Conservation (phyloP, 2,329 filamentous ascomycete species). For the Alternaria rosae region DNA sequence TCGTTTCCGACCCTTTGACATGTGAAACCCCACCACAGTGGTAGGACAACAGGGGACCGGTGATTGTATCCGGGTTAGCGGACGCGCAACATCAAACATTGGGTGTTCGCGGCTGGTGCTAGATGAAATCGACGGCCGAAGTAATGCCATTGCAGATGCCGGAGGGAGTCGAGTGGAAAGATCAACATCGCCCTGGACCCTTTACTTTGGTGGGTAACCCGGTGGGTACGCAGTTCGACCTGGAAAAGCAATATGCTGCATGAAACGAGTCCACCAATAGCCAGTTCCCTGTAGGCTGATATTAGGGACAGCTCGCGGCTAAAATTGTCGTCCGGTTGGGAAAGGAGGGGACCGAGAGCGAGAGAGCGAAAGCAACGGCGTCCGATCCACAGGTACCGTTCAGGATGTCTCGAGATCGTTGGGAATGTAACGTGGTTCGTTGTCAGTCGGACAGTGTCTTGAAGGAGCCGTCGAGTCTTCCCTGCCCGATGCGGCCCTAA, state of each 20-base stretch:
- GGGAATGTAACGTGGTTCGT: not conserved
- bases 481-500: not conserved
- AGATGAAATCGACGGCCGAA: constrained; percentile 19
- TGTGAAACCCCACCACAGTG: constrained; percentile 20
- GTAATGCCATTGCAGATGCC: constrained; percentile 12
- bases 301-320: constrained; percentile 6
- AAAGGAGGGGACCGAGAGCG: not conserved
- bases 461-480: not conserved
- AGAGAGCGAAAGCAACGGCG: not conserved
- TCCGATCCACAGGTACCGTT: constrained; percentile 5
- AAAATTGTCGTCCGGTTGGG: constrained; percentile 6
- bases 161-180: constrained; percentile 4
- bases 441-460: not conserved
- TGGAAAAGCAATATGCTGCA: constrained; percentile 7
- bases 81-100: constrained; percentile 22
- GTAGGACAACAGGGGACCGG: constrained; percentile 17
- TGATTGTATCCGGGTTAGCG: constrained; percentile 21
- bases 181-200: constrained; percentile 10
- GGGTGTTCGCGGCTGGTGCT: constrained; percentile 2
- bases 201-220: not conserved
- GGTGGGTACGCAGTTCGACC: constrained; percentile 5
- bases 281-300: not conserved
- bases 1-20: constrained; percentile 8
- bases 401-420: not conserved
- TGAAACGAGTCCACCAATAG: constrained; percentile 8